These are phyloP conservation scores for Hsuehochloa calcarea DNA, from an alignment of 176 grass and related monocot species.

Conservation along the genomic window DNA sequence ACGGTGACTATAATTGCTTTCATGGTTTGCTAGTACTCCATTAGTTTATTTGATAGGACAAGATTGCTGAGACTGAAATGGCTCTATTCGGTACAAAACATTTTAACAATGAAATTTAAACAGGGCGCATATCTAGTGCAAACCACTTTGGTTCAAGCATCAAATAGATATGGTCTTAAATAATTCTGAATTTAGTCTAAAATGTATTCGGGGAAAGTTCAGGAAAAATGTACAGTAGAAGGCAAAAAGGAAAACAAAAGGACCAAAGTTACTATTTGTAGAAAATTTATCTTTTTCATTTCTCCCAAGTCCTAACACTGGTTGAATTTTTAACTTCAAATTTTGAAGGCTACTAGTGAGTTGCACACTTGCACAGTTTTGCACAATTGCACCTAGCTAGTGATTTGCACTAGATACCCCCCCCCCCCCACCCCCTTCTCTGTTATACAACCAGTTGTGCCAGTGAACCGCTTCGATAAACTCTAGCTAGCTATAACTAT, in stretches of 20 bases:
- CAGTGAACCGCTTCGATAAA: background rate
- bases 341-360: background rate
- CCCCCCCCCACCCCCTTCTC: too few relatives aligned
- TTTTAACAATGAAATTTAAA: slow-evolving; percentile 6
- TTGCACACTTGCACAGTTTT: background rate
- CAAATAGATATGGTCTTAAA: background rate
- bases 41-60: slow-evolving; percentile 18
- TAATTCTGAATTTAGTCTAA: background rate
- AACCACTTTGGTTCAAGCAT: slow-evolving; percentile 2
- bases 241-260: background rate
- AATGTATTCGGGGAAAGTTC: background rate
- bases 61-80: background rate
- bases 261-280: background rate
- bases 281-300: background rate
- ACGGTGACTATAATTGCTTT: slow-evolving; percentile 2
- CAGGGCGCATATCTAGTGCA: background rate
- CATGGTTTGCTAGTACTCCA: background rate
- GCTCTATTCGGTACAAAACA: background rate
- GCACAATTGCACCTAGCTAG: background rate
- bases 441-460: background rate
- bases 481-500: slow-evolving; percentile 3
- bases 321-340: background rate
- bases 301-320: background rate
- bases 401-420: background rate
- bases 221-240: background rate